Evolutionary conservation across 2,329 filamentous ascomycete genomes (phyloP).

Genomic region (Sclerotinia glacialis): DNA sequence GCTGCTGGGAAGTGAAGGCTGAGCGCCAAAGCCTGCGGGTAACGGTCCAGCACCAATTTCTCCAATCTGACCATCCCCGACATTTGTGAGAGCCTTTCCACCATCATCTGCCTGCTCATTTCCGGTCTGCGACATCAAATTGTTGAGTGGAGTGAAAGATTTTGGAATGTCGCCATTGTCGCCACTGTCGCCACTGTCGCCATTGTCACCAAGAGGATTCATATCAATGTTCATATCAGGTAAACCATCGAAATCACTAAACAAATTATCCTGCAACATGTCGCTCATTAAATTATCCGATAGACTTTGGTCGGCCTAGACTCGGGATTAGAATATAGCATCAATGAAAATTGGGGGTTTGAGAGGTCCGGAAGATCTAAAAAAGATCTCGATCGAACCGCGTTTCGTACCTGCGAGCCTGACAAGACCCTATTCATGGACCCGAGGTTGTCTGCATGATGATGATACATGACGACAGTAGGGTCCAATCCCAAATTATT

Average conservation of each 20-base stretch:
- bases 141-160: conserved; percentile 35
- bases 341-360: neutral
- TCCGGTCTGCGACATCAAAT: conserved; percentile 27
- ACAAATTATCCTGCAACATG: conserved; percentile 47
- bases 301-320: conserved; percentile 26
- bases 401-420: conserved; percentile 34
- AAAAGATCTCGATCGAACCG: neutral
- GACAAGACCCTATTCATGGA: conserved; percentile 27
- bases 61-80: conserved; percentile 30
- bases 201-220: conserved; percentile 33
- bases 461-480: conserved; percentile 28
- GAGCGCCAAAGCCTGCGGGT: conserved; percentile 36
- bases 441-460: conserved; percentile 29
- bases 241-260: conserved; percentile 43
- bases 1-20: conserved; percentile 36
- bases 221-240: conserved; percentile 46
- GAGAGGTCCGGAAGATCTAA: neutral
- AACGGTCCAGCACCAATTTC: conserved; percentile 38
- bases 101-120: conserved; percentile 26
- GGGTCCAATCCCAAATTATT: conserved; percentile 32
- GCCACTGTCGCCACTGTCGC: conserved; percentile 25
- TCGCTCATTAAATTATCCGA: conserved; percentile 38
- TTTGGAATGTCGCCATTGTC: conserved; percentile 27
- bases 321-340: conserved; percentile 13
- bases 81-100: conserved; percentile 20